These are phyloP conservation scores for Beauveria rudraprayagi DNA, from an alignment of 2,329 filamentous ascomycete species.

Conservation along the genomic window DNA sequence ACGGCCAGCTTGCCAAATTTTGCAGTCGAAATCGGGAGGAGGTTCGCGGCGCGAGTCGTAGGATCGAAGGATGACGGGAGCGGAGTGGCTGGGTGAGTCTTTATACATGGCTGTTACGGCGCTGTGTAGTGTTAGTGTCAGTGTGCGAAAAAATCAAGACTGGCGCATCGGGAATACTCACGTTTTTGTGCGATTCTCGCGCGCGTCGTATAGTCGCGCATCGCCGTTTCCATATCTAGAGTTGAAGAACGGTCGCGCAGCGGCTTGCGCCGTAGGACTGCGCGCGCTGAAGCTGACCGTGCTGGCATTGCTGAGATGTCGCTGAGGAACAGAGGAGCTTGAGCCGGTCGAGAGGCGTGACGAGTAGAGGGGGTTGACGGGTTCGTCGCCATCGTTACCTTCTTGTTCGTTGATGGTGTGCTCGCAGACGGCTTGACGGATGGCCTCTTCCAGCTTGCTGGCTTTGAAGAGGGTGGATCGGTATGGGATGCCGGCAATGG, in stretches of 20 bases:
- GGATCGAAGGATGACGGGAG: conserved; percentile 72
- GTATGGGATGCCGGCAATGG: conserved; percentile 90
- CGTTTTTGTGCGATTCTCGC: conserved; percentile 86
- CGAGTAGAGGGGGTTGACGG: conserved; percentile 34
- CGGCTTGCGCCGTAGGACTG: conserved; percentile 48
- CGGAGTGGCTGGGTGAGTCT: conserved; percentile 61
- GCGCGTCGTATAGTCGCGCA: conserved; percentile 76
- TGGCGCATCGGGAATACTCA: conserved; percentile 35
- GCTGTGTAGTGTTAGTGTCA: conserved; percentile 35
- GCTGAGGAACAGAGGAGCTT: conserved; percentile 31
- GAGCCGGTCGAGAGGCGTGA: conserved; percentile 35
- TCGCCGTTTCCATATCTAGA: conserved; percentile 72
- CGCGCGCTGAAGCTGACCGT: conserved; percentile 71
- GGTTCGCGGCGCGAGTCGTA: conserved; percentile 94
- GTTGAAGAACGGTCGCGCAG: conserved; percentile 41
- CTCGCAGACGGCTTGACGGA: conserved; percentile 78
- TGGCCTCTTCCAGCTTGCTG: conserved; percentile 92
- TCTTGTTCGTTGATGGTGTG: conserved; percentile 74
- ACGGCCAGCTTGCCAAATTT: conserved; percentile 92
- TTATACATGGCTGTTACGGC: conserved; percentile 88
- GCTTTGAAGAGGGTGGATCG: conserved; percentile 94
- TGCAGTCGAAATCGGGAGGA: conserved; percentile 84
- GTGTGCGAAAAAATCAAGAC: not conserved
- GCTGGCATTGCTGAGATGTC: conserved; percentile 73
- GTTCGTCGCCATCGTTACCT: conserved; percentile 71